Evolutionary conservation across 73 alveolate genomes (phyloP).

Genomic region (Paramecium biaurelia): DNA sequence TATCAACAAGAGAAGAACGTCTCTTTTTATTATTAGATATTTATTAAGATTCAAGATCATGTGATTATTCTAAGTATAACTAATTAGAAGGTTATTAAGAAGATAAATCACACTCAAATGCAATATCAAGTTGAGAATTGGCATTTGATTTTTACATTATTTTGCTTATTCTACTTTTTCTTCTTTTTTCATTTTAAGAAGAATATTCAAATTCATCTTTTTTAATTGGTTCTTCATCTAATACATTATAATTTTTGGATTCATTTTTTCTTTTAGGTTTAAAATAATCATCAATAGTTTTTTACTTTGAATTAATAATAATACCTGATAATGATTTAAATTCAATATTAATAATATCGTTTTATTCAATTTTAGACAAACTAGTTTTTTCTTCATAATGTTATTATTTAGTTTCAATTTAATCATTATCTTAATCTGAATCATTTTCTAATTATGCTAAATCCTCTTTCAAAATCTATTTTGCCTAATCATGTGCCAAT

Average conservation of each 20-base stretch:
- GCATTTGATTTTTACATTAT: background rate
- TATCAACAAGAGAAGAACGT: background rate
- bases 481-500: background rate
- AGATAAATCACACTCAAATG: background rate
- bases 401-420: background rate
- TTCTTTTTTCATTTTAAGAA: background rate
- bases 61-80: background rate
- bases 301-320: background rate
- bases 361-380: background rate
- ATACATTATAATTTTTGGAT: background rate
- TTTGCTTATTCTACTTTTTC: background rate
- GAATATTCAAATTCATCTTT: background rate
- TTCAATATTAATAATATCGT: background rate
- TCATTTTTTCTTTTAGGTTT: background rate
- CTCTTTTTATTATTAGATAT: background rate
- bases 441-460: background rate
- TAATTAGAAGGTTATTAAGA: background rate
- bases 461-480: background rate
- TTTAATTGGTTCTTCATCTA: background rate
- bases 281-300: background rate
- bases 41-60: background rate
- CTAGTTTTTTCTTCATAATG: background rate
- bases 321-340: background rate
- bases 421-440: background rate
- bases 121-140: background rate